Evolutionary conservation across 2,329 filamentous ascomycete genomes (phyloP).

Genomic region (Colletotrichum spaethianum): DNA sequence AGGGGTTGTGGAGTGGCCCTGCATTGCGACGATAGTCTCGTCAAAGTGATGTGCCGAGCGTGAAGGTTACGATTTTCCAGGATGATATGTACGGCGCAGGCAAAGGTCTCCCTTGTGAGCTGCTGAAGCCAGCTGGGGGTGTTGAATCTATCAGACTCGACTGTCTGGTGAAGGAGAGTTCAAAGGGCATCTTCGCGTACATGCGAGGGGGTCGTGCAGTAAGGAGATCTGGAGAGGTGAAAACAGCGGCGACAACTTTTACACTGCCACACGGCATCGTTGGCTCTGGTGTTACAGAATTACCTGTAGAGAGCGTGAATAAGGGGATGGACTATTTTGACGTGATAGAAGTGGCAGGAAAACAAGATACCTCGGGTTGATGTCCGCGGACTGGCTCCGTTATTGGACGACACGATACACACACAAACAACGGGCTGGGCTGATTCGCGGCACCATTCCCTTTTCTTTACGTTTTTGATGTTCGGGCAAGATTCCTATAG

Average conservation of each 20-base stretch:
- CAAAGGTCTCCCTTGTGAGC: neutral
- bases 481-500: slow-evolving; percentile 27
- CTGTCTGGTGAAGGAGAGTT: neutral
- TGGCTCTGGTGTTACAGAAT: neutral
- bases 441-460: slow-evolving; percentile 20
- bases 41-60: slow-evolving; percentile 4
- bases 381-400: slow-evolving; percentile 35
- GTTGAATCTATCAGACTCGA: neutral
- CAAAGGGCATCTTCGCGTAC: slow-evolving; percentile 6
- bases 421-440: slow-evolving; percentile 2
- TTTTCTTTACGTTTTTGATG: slow-evolving; percentile 29
- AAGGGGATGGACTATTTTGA: neutral
- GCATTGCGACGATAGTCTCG: slow-evolving; percentile 37
- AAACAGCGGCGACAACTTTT: neutral
- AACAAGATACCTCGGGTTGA: slow-evolving; percentile 39
- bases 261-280: neutral
- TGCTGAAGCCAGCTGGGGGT: neutral
- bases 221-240: neutral
- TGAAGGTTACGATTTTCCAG: neutral
- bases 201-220: slow-evolving; percentile 29
- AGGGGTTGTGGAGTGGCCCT: slow-evolving; percentile 69
- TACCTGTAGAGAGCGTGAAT: neutral
- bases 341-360: slow-evolving; percentile 18
- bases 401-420: slow-evolving; percentile 26
- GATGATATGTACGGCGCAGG: neutral